Evolutionary conservation across 805 yeast genomes (phyloP).

Genomic region (Wickerhamiella slavikovae): DNA sequence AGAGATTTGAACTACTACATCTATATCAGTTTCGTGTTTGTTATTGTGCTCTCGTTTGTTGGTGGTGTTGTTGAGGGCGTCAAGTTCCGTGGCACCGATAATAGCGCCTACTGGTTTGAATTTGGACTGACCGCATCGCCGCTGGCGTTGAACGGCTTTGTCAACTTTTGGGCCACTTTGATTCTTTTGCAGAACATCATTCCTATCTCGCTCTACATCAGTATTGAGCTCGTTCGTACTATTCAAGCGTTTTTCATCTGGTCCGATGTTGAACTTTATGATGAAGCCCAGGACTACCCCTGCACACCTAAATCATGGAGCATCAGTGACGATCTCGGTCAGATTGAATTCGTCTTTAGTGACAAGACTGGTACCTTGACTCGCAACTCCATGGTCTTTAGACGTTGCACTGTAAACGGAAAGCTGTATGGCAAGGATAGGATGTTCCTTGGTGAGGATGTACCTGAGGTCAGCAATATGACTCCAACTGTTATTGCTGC

Average conservation of each 20-base stretch:
- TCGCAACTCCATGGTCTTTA: slow-evolving; percentile 71
- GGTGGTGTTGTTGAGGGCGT: slow-evolving; percentile 56
- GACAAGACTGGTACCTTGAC: slow-evolving; percentile 76
- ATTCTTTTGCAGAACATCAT: slow-evolving; percentile 61
- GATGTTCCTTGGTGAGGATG: too few relatives aligned
- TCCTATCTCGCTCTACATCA: slow-evolving; percentile 61
- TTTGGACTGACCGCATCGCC: slow-evolving; percentile 39
- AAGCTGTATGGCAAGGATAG: slow-evolving; percentile 52
- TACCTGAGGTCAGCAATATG: too few relatives aligned
- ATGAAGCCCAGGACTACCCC: slow-evolving; percentile 48
- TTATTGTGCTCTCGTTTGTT: slow-evolving; percentile 47
- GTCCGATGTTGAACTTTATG: slow-evolving; percentile 51
- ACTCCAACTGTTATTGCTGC: background rate
- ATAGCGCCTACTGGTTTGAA: slow-evolving; percentile 36
- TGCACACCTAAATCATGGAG: slow-evolving; percentile 74
- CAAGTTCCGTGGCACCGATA: slow-evolving; percentile 24
- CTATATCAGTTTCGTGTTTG: slow-evolving; percentile 37
- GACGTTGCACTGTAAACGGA: slow-evolving; percentile 54
- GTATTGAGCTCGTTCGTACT: slow-evolving; percentile 65
- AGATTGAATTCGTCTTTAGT: slow-evolving; percentile 61
- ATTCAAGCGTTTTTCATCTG: slow-evolving; percentile 60
- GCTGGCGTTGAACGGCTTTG: slow-evolving; percentile 43
- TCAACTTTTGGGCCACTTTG: slow-evolving; percentile 53
- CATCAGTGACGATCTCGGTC: slow-evolving; percentile 70
- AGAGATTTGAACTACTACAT: slow-evolving; percentile 50